Percentiles rank a stretch among this genome's conserved stretches.
phyloP scores from a whole-genome alignment of 768 basidiomycete species.

The Mycena rosella region DNA sequence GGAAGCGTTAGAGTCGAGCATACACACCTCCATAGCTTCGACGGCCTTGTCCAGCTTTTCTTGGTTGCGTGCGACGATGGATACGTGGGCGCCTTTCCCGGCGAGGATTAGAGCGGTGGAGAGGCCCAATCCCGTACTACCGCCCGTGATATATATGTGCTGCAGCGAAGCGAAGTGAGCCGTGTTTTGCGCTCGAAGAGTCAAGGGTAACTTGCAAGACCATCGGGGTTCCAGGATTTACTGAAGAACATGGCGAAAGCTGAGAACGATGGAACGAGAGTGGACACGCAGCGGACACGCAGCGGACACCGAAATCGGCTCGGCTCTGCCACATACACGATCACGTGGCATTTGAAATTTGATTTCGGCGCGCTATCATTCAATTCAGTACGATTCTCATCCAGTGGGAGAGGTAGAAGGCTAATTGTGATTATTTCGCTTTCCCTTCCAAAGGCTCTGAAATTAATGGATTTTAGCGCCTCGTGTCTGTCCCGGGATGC shows the following conservation, averaged over 20 bases:
- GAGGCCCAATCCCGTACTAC: slow-evolving; percentile 84
- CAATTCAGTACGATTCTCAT: too few species aligned
- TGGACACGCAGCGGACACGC: too few species aligned
- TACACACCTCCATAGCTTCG: slow-evolving; percentile 1
- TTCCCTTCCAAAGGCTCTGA: too few species aligned
- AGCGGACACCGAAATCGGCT: too few species aligned
- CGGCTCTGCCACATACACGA: too few species aligned
- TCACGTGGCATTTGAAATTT: too few species aligned
- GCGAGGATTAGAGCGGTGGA: slow-evolving; percentile 76
- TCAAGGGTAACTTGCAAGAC: slow-evolving; percentile 49
- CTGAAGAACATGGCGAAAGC: slow-evolving; percentile 40
- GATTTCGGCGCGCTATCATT: too few species aligned
- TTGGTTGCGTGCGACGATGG: slow-evolving; percentile 86
- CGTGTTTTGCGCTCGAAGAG: neutral
- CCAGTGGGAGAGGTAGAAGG: too few species aligned
- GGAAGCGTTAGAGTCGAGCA: neutral
- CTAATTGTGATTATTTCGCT: too few species aligned
- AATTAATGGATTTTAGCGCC: too few species aligned
- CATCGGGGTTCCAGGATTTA: slow-evolving; percentile 64
- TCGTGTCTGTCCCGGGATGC: too few species aligned
- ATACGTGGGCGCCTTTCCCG: slow-evolving; percentile 81
- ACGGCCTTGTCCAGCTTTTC: slow-evolving; percentile 72
- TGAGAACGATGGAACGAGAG: neutral
- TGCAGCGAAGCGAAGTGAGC: slow-evolving; percentile 42
- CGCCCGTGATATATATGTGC: slow-evolving; percentile 92